Conservation (phyloP, 805 yeast genomes). For the Komagataella pseudopastoris region DNA sequence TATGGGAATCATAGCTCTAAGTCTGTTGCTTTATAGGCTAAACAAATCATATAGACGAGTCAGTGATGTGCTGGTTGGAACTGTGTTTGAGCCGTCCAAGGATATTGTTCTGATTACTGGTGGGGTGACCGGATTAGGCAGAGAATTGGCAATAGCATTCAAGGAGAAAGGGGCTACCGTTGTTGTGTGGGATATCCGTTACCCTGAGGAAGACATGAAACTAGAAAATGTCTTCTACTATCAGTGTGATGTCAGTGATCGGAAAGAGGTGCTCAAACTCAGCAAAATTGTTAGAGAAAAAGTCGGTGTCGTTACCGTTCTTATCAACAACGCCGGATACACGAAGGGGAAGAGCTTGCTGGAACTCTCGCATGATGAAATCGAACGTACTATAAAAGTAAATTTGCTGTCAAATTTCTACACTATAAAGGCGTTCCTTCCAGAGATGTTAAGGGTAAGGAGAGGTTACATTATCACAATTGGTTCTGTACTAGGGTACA, state of each 20-base stretch:
- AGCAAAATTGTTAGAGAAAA: conserved; percentile 27
- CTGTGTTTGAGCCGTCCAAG: conserved; percentile 31
- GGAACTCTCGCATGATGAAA: conserved; percentile 40
- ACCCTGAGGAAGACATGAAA: conserved; percentile 15
- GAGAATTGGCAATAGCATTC: conserved; percentile 38
- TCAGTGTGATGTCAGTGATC: conserved; percentile 56
- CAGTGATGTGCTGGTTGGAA: conserved; percentile 33
- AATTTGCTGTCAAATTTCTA: conserved; percentile 62
- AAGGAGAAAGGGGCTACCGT: conserved; percentile 31
- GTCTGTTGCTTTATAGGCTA: conserved; percentile 9
- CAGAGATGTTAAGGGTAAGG: conserved; percentile 45
- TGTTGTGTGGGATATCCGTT: conserved; percentile 48
- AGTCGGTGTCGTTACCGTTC: conserved; percentile 48
- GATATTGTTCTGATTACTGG: conserved; percentile 77
- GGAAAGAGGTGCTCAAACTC: conserved; percentile 26
- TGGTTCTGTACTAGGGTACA: conserved; percentile 74
- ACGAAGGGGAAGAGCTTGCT: conserved; percentile 42
- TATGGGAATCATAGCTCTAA: neutral
- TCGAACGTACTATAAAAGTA: conserved; percentile 48
- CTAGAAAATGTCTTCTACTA: conserved; percentile 36
- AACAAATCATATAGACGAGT: conserved; percentile 15
- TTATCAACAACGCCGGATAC: conserved; percentile 83
- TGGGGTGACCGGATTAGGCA: conserved; percentile 72
- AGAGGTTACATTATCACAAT: conserved; percentile 73
- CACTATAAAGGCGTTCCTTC: conserved; percentile 57